These are phyloP conservation scores for Punctularia strigosozonata DNA, from an alignment of 768 basidiomycete species.

Conservation along the genomic window DNA sequence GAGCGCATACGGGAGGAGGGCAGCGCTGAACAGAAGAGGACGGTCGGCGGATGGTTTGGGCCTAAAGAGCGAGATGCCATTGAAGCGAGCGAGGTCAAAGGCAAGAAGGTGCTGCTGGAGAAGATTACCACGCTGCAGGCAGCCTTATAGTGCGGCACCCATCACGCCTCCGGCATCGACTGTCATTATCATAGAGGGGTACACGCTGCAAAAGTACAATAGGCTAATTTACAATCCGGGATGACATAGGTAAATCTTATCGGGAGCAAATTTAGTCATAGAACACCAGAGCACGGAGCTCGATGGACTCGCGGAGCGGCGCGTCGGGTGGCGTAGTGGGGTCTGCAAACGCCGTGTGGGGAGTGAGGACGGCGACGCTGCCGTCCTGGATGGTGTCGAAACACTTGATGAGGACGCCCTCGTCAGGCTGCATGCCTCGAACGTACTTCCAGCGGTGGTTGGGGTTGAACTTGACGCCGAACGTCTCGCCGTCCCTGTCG, in stretches of 20 bases:
- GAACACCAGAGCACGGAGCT: conserved; percentile 31
- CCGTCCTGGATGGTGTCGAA: conserved; percentile 29
- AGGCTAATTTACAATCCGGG: too few relatives aligned
- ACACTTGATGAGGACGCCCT: conserved; percentile 31
- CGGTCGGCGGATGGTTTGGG: conserved; percentile 48
- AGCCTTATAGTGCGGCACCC: too few relatives aligned
- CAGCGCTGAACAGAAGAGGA: conserved; percentile 25
- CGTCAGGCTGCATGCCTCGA: conserved; percentile 26
- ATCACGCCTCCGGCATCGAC: too few relatives aligned
- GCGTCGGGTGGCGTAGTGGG: conserved; percentile 20
- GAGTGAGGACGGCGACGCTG: conserved; percentile 24
- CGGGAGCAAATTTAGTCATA: not conserved
- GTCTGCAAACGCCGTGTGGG: conserved; percentile 31
- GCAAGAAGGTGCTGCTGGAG: conserved; percentile 58
- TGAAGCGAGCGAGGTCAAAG: conserved; percentile 49
- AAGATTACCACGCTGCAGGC: conserved; percentile 31
- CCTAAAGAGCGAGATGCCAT: conserved; percentile 33
- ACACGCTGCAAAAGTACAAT: too few relatives aligned
- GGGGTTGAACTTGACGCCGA: conserved; percentile 23
- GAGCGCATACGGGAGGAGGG: conserved; percentile 39
- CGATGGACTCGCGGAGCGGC: conserved; percentile 30
- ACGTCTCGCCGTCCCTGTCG: conserved; percentile 22
- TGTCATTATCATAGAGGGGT: too few relatives aligned
- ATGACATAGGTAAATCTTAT: too few relatives aligned
- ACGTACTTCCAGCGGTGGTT: conserved; percentile 28